Evolutionary conservation across 1,284 basidiomycete genomes (phyloP).

Genomic region (Melanopsichium pennsylvanicum): DNA sequence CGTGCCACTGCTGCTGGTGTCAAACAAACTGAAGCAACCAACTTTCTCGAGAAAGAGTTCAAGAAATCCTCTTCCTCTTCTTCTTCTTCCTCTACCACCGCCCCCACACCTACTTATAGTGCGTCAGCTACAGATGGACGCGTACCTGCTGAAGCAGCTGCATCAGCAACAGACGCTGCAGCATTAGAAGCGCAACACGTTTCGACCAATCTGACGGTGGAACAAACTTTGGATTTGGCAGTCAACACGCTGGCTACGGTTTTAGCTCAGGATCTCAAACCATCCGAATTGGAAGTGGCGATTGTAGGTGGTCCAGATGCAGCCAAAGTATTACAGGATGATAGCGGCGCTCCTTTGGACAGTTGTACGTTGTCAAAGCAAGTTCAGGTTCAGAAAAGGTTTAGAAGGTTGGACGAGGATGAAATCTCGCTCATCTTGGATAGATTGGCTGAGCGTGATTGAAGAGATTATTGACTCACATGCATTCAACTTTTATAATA

Average conservation of each 20-base stretch:
- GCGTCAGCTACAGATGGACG: background rate
- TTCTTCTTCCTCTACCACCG: conserved; percentile 9
- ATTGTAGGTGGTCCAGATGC: conserved; percentile 64
- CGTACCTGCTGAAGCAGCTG: too few relatives aligned
- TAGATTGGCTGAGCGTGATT: conserved; percentile 62
- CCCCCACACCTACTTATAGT: background rate
- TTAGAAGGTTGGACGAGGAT: conserved; percentile 56
- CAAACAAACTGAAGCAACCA: conserved; percentile 99
- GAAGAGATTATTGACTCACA: too few relatives aligned
- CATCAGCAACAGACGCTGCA: conserved; percentile 49
- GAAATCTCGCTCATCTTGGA: conserved; percentile 61
- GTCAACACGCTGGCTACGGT: conserved; percentile 93
- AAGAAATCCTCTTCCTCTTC: conserved; percentile 75
- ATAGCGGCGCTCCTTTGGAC: conserved; percentile 18
- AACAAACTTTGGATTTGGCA: conserved; percentile 75
- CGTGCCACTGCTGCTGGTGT: conserved; percentile 94
- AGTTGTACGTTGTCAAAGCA: conserved; percentile 30
- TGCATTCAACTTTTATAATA: background rate
- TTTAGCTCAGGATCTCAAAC: conserved; percentile 92
- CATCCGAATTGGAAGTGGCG: conserved; percentile 70
- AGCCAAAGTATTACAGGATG: conserved; percentile 9
- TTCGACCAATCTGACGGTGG: conserved; percentile 39
- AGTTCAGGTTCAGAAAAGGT: conserved; percentile 50
- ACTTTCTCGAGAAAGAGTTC: conserved; percentile 95
- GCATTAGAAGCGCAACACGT: conserved; percentile 46